These are phyloP conservation scores for Moesziomyces parantarcticus DNA, from an alignment of 1,284 basidiomycete genomes.

Conservation along the genomic window DNA sequence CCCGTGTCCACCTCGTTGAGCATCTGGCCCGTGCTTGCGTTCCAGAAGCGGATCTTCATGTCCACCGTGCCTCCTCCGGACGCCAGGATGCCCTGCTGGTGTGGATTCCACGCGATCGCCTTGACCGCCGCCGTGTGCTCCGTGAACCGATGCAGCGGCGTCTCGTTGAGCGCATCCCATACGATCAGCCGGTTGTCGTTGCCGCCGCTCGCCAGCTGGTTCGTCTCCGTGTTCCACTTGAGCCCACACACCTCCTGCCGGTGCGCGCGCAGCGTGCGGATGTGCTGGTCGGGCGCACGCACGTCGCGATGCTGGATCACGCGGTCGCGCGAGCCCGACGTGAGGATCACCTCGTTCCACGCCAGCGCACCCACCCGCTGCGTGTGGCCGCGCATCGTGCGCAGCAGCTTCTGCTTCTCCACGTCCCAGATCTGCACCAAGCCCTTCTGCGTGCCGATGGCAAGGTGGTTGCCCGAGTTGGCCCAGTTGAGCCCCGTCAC, in stretches of 20 bases:
- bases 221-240: constrained; percentile 84
- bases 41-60: constrained; percentile 98
- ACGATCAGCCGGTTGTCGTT: constrained; percentile 99
- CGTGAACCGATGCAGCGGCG: constrained; percentile 90
- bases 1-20: constrained; percentile 70
- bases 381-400: constrained; percentile 84
- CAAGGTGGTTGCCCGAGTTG: constrained; percentile 74
- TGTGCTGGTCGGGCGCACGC: constrained; percentile 77
- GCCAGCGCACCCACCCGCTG: constrained; percentile 92
- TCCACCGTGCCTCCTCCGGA: constrained; percentile 97
- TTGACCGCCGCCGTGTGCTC: constrained; percentile 98
- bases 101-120: constrained; percentile 97
- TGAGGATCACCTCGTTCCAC: constrained; percentile 90
- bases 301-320: constrained; percentile 92
- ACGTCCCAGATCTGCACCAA: constrained; percentile 94
- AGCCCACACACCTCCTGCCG: constrained; percentile 96
- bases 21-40: constrained; percentile 85
- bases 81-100: constrained; percentile 88
- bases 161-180: constrained; percentile 77
- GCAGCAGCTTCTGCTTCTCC: constrained; percentile 78
- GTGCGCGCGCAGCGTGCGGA: constrained; percentile 83
- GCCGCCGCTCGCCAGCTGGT: constrained; percentile 89
- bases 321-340: constrained; percentile 90
- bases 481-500: constrained; percentile 74
- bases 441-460: constrained; percentile 89